phyloP scores from a whole-genome alignment of 225 moss, liverwort and hornwort genomes.

The Lunularia cruciata region DNA sequence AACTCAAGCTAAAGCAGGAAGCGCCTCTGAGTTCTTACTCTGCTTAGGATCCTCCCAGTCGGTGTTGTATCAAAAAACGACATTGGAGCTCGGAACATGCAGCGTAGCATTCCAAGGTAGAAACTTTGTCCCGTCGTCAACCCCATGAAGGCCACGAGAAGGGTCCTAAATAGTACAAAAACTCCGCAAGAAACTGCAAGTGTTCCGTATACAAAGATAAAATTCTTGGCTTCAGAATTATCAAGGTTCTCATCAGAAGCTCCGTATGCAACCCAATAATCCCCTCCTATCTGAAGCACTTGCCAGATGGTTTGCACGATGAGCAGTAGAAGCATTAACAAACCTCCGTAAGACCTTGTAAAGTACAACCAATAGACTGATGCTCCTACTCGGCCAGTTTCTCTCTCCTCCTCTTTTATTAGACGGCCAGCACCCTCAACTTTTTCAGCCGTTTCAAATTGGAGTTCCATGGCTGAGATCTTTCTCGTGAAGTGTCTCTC shows the following conservation, averaged over 20 bases:
- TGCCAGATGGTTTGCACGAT: constrained; percentile 55
- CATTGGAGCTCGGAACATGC: constrained; percentile 62
- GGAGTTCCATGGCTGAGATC: constrained; percentile 1
- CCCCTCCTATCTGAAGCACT: constrained; percentile 51
- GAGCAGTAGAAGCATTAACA: constrained; percentile 29
- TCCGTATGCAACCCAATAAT: constrained; percentile 69
- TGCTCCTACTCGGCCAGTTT: constrained; percentile 47
- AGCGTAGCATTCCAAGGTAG: constrained; percentile 50
- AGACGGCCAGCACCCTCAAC: constrained; percentile 22
- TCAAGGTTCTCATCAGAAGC: constrained; percentile 22
- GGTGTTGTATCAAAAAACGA: constrained; percentile 69
- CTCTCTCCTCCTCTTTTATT: constrained; percentile 51
- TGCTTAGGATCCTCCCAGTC: constrained; percentile 57
- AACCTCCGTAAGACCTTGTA: constrained; percentile 50
- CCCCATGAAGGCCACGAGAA: constrained; percentile 42
- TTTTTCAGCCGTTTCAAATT: background rate
- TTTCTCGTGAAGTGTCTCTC: constrained; percentile 16
- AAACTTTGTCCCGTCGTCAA: constrained; percentile 49
- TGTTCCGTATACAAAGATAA: constrained; percentile 46
- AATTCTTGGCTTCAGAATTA: constrained; percentile 21
- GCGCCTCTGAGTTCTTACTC: constrained; percentile 34
- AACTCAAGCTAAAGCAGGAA: too few species aligned
- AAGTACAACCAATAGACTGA: constrained; percentile 54
- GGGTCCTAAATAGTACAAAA: constrained; percentile 37
- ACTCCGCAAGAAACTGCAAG: constrained; percentile 37